phyloP scores from a whole-genome alignment of 164 flowering plant species.

The Warburgia ugandensis region DNA sequence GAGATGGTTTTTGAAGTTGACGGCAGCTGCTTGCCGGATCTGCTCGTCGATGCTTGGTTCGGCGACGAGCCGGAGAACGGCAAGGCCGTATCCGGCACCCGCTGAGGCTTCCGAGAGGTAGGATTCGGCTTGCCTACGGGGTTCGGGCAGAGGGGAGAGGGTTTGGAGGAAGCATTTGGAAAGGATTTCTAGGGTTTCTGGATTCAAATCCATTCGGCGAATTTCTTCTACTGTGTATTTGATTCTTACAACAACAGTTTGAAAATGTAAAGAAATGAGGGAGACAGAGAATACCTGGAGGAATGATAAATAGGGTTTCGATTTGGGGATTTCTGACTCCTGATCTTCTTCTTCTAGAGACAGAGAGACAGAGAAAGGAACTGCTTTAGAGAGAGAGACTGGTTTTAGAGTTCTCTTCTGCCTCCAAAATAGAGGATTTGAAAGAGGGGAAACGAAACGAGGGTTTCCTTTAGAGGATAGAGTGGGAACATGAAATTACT shows the following conservation, averaged over 20 bases:
- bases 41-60: slow-evolving; percentile 57
- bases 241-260: too few relatives aligned
- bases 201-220: slow-evolving; percentile 36
- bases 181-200: slow-evolving; percentile 58
- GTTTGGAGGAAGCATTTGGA: slow-evolving; percentile 76
- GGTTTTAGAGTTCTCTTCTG: neutral
- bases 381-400: too few relatives aligned
- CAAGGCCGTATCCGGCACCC: slow-evolving; percentile 59
- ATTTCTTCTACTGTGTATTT: too few relatives aligned
- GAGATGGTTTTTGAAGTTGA: slow-evolving; percentile 85
- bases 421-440: slow-evolving; percentile 3
- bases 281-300: too few relatives aligned
- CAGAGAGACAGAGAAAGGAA: too few relatives aligned
- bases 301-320: too few relatives aligned
- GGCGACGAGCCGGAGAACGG: slow-evolving; percentile 71
- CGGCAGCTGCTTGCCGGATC: slow-evolving; percentile 85
- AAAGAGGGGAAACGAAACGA: neutral
- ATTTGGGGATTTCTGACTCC: too few relatives aligned
- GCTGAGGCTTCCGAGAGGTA: slow-evolving; percentile 61
- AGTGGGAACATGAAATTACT: too few relatives aligned
- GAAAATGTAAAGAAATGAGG: too few relatives aligned
- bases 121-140: slow-evolving; percentile 78
- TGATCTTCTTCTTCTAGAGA: too few relatives aligned
- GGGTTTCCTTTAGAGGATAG: neutral
- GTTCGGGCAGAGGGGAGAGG: slow-evolving; percentile 56